Evolutionary conservation across 148 eudicot genomes (phyloP).

Genomic region (Rhododendron ovatum): DNA sequence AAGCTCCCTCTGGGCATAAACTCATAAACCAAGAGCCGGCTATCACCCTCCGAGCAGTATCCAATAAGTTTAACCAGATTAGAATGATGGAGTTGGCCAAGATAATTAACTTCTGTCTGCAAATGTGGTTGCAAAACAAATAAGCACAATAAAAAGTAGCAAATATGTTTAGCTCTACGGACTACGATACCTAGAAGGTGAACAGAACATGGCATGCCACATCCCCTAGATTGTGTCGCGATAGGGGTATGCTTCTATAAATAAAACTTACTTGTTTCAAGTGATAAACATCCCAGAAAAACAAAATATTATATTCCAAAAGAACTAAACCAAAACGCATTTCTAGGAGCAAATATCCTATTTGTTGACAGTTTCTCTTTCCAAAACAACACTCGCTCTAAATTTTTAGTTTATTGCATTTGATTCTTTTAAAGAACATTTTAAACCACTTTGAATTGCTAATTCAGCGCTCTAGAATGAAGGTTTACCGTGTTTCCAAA

Average conservation of each 20-base stretch:
- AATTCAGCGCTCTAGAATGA: background rate
- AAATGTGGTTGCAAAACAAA: slow-evolving; percentile 4
- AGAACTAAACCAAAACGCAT: background rate
- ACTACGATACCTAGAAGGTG: background rate
- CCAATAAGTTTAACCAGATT: slow-evolving; percentile 42
- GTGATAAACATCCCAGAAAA: background rate
- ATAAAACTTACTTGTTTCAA: background rate
- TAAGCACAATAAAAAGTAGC: background rate
- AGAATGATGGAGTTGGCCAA: slow-evolving; percentile 37
- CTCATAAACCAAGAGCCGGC: slow-evolving; percentile 34
- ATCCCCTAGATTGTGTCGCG: background rate
- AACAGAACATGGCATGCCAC: background rate
- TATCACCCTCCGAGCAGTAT: slow-evolving; percentile 33
- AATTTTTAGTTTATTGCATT: background rate
- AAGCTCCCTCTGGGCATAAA: slow-evolving; percentile 39
- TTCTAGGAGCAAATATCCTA: background rate
- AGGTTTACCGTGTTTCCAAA: background rate
- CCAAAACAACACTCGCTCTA: background rate
- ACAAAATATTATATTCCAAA: background rate
- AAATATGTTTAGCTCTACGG: background rate
- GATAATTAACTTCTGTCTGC: slow-evolving; percentile 41
- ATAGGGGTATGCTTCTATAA: background rate
- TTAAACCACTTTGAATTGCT: background rate
- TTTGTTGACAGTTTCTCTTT: background rate
- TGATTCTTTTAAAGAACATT: background rate